Evolutionary conservation across 805 yeast species (phyloP), one percentile per base, ranked within the genome.

Genomic region (Saturnispora halmiae): DNA sequence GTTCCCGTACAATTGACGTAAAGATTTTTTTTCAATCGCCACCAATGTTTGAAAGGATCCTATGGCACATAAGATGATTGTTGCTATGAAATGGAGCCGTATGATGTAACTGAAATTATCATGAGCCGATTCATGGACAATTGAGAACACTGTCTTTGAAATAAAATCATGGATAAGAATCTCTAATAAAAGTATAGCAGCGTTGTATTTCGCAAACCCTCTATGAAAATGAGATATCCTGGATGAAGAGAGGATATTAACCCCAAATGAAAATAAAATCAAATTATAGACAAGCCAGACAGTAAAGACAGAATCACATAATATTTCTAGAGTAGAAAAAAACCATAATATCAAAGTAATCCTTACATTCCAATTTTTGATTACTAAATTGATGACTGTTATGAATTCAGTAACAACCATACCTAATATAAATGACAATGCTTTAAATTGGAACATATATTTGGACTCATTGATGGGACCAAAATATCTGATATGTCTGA

Each of bases 261-360:
- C 46, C 48, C 66, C 66, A 14, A 53, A 47, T 11, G 56, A 45
- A 24, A 61, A 41, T 34, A 61, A 33, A 48, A 60, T 42, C 9
- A 58, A 36, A 39, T 58, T 56, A 43, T 61, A 60, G 18, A 58
- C 38, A 6, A 58, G 31, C 65, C 65, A 61, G 13, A 51, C 48
- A 7, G 54, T 46, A 20, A 58, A 48, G 5, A 52, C 10, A 0
- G 65, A 51, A 31, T 52, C 50, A 14, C 46, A 38, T 0, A 48
- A n/a, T 20, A 59, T 41, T 14, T 48, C 43, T 9, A 48, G 13
- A 21, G 60, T 50, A 42, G 51, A 56, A 51, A 31, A 53, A 39
- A 3, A 40, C 14, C 15, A 58, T 27, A 18, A 46, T 44, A 14
- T 50, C 40, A 15, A 51, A 47, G 10, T 31, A 35, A 40, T 61